Evolutionary conservation across 169 alveolate species (phyloP).

Genomic region (Babesia bovis): DNA sequence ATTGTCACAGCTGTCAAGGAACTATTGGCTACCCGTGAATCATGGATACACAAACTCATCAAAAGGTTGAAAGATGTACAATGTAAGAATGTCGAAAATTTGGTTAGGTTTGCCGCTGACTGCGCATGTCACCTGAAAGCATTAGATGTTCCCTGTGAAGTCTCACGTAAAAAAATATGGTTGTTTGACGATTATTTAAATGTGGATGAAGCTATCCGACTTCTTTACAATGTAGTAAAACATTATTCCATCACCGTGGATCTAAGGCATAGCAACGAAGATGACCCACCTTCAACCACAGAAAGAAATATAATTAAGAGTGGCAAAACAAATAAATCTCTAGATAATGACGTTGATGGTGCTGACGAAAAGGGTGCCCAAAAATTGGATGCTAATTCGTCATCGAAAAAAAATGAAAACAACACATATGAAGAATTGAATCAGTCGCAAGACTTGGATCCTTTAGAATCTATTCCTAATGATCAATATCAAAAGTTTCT

Average conservation of each 20-base stretch:
- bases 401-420: slow-evolving; percentile 1
- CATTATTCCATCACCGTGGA: slow-evolving; percentile 36
- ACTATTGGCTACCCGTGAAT: slow-evolving; percentile 18
- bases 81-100: slow-evolving; percentile 6
- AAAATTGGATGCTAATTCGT: neutral
- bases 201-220: slow-evolving; percentile 8
- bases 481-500: slow-evolving; percentile 40
- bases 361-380: neutral
- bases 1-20: slow-evolving; percentile 19
- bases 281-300: neutral
- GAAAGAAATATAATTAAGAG: neutral
- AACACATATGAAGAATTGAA: neutral
- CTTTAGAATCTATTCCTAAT: slow-evolving; percentile 12
- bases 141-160: neutral
- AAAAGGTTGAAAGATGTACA: neutral
- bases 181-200: slow-evolving; percentile 11
- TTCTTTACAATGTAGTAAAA: slow-evolving; percentile 42
- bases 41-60: slow-evolving; percentile 21
- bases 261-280: neutral
- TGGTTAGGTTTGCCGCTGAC: slow-evolving; percentile 18
- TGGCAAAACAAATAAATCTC: neutral
- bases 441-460: neutral
- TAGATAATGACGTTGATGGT: neutral
- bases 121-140: slow-evolving; percentile 39
- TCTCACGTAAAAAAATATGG: neutral